Percentiles rank a stretch among this genome's conserved stretches.
These are phyloP conservation scores for Colletotrichum sidae DNA, from an alignment of 2,329 filamentous ascomycete species.

Conservation along the genomic window DNA sequence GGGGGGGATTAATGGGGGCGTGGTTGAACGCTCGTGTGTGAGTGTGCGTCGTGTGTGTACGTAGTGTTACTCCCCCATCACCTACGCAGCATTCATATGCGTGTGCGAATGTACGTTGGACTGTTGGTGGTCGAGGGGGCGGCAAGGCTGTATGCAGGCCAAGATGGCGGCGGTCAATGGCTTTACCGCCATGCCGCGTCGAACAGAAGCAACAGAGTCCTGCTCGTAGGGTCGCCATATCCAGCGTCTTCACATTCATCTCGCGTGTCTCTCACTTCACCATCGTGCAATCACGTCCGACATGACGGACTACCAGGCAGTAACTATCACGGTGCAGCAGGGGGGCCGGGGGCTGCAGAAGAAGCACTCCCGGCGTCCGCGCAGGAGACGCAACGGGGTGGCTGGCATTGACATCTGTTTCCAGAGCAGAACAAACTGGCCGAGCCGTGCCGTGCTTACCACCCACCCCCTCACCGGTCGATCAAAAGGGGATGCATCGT, in stretches of 20 bases:
- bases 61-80: background rate
- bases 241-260: background rate
- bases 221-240: too few relatives aligned
- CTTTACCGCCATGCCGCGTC: background rate
- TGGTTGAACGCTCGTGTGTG: too few relatives aligned
- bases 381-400: constrained; percentile 1
- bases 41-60: background rate
- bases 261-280: constrained; percentile 21
- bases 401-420: constrained; percentile 3
- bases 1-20: background rate
- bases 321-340: background rate
- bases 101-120: background rate
- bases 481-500: constrained; percentile 26
- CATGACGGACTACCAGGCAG: background rate
- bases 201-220: background rate
- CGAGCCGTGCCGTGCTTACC: constrained; percentile 36
- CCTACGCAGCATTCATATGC: background rate
- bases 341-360: background rate
- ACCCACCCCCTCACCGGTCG: constrained; percentile 25
- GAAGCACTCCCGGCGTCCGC: constrained; percentile 14
- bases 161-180: background rate
- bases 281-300: constrained; percentile 13
- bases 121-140: background rate
- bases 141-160: background rate
- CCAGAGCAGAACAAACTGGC: constrained; percentile 6